Evolutionary conservation across 139 green algal species (phyloP), one percentile per base, ranked within the genome.

Genomic region (Coelastrella sp.): DNA sequence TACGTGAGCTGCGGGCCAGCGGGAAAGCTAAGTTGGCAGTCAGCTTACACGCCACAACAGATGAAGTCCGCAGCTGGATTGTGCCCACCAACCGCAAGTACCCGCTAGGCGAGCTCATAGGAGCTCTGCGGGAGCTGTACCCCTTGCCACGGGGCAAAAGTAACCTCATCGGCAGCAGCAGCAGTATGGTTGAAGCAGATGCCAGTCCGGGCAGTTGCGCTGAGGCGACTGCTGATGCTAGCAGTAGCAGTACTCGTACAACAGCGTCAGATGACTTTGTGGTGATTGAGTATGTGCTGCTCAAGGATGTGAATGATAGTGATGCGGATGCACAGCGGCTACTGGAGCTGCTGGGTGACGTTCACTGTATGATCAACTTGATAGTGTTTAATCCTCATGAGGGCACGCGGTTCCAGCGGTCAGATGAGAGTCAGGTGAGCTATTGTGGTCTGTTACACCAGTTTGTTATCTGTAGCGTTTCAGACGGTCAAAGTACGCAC

Each of bases 281-380:
- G 71, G 91, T 99, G 19, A 95, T 99, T 19, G 97, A 98, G 93
- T 98, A 99, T 94, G 95, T 97, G 23, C 96, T 99, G 96, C 95
- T 99, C 61, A 86, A 91, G 47, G 94, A 95, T 5, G 91, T 99
- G 16, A 99, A 99, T 87, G 97, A 99, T 95, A 96, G 73, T 6
- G 57, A 91, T 87, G 64, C 97, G n/a, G 96, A 99, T 83, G 97
- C 97, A 4, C 71, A 57, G 23, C 80, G 93, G 14, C 86, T 98
- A 60, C 56, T 97, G 68, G 73, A 92, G 57, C 88, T 98, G 32
- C 87, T 92, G 19, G 47, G 74, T 7, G 60, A 74, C 54, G 91
- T 98, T 11, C 89, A 95, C 71, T 91, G 87, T 61, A 91, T 91
- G 87, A 85, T 97, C 81, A 98, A 98, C 92, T 90, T 98, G 22